Evolutionary conservation across 2,329 filamentous ascomycete genomes (phyloP), one percentile per base, ranked within the genome.

Genomic region (Plectosphaerella sp.): DNA sequence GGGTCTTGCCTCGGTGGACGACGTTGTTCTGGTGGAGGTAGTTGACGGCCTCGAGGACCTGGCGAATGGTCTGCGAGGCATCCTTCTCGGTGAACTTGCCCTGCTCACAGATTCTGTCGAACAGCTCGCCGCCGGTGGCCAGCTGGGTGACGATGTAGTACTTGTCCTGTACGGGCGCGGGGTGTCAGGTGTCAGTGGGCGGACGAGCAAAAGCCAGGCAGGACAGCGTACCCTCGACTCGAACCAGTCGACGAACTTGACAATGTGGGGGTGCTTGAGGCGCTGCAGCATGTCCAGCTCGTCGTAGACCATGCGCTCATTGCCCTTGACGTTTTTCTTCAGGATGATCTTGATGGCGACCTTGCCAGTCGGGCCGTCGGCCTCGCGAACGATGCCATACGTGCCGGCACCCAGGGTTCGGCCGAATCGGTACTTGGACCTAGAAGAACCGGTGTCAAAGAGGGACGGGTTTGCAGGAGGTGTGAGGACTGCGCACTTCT

Each of bases 31-130:
- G 77, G 72, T 99, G 94, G 41, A 99, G 83, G 67, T 97, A 99
- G 73, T 96, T 82, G 59, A 99, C 94, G 20, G 95, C 94, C 59
- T 87, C 87, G 28, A 99, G 82, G 33, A 99, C 88, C 72, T 99
- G 92, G 65, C 87, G 89, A 68, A 99, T 97, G 10, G 93, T 97
- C 71, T 94, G 88, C 18, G 92, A 93, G 12, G 91, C 92, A 74
- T 99, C 94, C 75, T 96, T 97, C 70, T 99, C 94, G 14, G 94
- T 99, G 74, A 97, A 99, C 68, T 91, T 96, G 62, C 94, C 95
- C 72, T 95, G 89, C 66, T 97, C 92, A 74, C 94, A 99, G 63
- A 99, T 99, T 52, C 95, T 87, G 66, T 99, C 94, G 71, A 99
- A 99, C 57, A 99, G 76, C 74, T 99, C 94, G 68, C 94, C 94